Percentiles rank a stretch among this genome's conserved stretches.
Conservation (phyloP, 257 asterid species). For the Knoxia roxburghii region DNA sequence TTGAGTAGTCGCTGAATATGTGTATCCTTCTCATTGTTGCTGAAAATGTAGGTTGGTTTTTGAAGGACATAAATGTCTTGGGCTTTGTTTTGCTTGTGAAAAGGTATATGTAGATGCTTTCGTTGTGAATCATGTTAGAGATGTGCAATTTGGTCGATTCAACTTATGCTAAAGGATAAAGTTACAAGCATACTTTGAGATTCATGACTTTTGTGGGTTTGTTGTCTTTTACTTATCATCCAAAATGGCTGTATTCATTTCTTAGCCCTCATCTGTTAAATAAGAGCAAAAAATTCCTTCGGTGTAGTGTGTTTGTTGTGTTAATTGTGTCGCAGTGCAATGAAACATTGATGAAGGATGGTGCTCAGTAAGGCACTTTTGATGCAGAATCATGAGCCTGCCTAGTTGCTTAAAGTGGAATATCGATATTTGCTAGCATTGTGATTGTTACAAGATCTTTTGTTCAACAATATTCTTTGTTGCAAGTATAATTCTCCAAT, state of each 20-base stretch:
- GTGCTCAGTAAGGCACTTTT: not conserved
- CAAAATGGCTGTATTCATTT: not conserved
- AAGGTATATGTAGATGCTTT: not conserved
- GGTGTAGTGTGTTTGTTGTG: not conserved
- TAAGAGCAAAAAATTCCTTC: not conserved
- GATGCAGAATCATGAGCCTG: not conserved
- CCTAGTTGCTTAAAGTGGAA: not conserved
- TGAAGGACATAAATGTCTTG: not conserved
- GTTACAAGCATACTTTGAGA: not conserved
- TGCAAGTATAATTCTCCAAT: not conserved
- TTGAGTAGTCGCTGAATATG: not conserved
- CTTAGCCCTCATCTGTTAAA: not conserved
- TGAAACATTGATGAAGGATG: not conserved
- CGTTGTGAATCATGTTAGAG: not conserved
- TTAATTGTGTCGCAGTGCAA: not conserved
- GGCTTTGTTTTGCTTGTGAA: slow-evolving; percentile 10
- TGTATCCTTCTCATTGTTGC: not conserved
- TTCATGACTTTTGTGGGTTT: not conserved
- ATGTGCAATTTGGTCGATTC: not conserved
- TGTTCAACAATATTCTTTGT: not conserved
- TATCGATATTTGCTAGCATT: not conserved
- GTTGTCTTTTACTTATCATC: not conserved
- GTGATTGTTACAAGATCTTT: not conserved
- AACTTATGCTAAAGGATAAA: not conserved
- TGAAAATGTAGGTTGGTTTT: not conserved